These are phyloP conservation scores for Scheffersomyces stambukii DNA, from an alignment of 1,139 yeast genomes.

Conservation along the genomic window DNA sequence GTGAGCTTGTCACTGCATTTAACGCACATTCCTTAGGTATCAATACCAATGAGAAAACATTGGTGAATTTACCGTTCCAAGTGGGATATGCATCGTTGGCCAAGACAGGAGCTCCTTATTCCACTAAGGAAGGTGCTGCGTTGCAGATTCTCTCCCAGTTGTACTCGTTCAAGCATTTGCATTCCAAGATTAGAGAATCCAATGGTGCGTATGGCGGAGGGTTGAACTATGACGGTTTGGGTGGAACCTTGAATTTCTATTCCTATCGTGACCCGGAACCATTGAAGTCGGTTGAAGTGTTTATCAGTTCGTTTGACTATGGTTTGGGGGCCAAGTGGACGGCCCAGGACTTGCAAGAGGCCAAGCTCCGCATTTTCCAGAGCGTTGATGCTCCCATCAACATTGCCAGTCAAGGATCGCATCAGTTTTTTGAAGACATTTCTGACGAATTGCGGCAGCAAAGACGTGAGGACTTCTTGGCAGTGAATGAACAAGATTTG, in stretches of 20 bases:
- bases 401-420: conserved; percentile 72
- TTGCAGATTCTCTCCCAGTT: conserved; percentile 79
- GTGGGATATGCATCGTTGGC: conserved; percentile 81
- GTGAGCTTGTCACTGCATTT: conserved; percentile 11
- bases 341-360: conserved; percentile 73
- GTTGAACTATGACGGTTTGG: conserved; percentile 73
- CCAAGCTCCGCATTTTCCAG: conserved; percentile 87
- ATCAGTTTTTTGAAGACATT: conserved; percentile 63
- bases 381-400: conserved; percentile 87
- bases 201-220: conserved; percentile 99
- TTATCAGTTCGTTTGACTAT: conserved; percentile 52
- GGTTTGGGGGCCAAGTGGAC: conserved; percentile 51
- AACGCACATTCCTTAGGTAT: conserved; percentile 5
- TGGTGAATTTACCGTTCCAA: conserved; percentile 79
- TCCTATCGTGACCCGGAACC: conserved; percentile 96
- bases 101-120: conserved; percentile 62
- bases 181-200: conserved; percentile 86
- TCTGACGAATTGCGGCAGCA: conserved; percentile 77
- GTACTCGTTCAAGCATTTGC: conserved; percentile 77
- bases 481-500: conserved; percentile 61
- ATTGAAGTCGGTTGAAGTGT: conserved; percentile 58
- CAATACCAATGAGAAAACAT: conserved; percentile 24
- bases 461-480: conserved; percentile 71
- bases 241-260: conserved; percentile 76
- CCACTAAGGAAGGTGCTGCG: conserved; percentile 74